A percentile compares a stretch with the other conserved stretches of the same genome.
These are phyloP conservation scores for Colletotrichum trifolii DNA, from an alignment of 2,329 filamentous ascomycete genomes.

Conservation along the genomic window DNA sequence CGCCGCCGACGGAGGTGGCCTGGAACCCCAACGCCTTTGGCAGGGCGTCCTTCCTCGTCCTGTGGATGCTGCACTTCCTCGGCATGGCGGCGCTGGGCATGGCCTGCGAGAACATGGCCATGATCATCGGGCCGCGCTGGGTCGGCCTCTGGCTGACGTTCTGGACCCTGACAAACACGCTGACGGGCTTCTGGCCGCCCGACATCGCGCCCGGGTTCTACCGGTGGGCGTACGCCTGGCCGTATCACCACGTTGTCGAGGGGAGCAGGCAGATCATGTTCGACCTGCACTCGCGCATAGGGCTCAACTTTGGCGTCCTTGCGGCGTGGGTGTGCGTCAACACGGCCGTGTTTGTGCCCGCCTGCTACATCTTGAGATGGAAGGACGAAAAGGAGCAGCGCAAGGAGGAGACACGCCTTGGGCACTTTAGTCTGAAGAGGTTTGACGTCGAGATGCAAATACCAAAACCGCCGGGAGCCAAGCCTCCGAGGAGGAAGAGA, in stretches of 20 bases:
- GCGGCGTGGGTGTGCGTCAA: constrained; percentile 20
- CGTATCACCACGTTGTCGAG: constrained; percentile 27
- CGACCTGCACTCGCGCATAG: constrained; percentile 25
- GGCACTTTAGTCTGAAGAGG: constrained; percentile 14
- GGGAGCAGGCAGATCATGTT: constrained; percentile 25
- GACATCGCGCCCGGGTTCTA: constrained; percentile 27
- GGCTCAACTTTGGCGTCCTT: constrained; percentile 23
- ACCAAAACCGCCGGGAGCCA: constrained; percentile 18
- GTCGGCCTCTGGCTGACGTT: constrained; percentile 26
- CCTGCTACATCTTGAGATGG: constrained; percentile 25
- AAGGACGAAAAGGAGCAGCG: constrained; percentile 23
- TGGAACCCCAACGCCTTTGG: constrained; percentile 22
- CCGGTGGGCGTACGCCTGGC: constrained; percentile 28
- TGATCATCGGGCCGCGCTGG: constrained; percentile 22
- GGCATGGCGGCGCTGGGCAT: constrained; percentile 27
- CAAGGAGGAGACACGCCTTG: constrained; percentile 7
- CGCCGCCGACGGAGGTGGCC: constrained; percentile 11
- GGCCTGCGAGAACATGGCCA: constrained; percentile 31
- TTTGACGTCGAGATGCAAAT: constrained; percentile 16
- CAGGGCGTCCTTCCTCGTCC: constrained; percentile 14
- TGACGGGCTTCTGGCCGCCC: constrained; percentile 24
- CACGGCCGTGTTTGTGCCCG: constrained; percentile 7
- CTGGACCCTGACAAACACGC: constrained; percentile 24
- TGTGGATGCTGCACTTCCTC: constrained; percentile 27
- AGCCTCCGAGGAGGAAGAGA: constrained; percentile 20